Percentiles rank a stretch among this genome's conserved stretches.
phyloP scores from a whole-genome alignment of 345 rosid species.

The Viola odorata region DNA sequence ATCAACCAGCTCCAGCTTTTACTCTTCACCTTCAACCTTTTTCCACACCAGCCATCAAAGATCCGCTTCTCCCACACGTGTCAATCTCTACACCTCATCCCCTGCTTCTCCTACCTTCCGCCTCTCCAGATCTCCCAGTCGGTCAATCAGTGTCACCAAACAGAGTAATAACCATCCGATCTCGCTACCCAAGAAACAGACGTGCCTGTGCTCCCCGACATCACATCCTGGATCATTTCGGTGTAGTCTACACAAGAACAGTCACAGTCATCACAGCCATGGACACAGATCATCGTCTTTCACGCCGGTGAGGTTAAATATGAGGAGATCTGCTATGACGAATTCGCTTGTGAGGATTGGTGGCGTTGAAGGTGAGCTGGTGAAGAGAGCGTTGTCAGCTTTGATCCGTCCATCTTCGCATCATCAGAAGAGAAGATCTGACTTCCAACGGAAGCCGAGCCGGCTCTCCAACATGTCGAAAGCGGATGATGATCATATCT shows the following conservation, averaged over 20 bases:
- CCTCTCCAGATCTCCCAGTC: conserved; percentile 40
- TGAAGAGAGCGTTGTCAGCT: conserved; percentile 74
- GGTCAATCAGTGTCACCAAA: conserved; percentile 29
- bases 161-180: conserved; percentile 25
- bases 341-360: conserved; percentile 86
- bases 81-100: conserved; percentile 42
- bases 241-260: conserved; percentile 64
- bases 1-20: conserved; percentile 50
- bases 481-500: conserved; percentile 30
- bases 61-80: conserved; percentile 64
- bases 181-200: conserved; percentile 40
- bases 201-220: conserved; percentile 92
- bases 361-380: conserved; percentile 93
- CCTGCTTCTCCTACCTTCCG: conserved; percentile 43
- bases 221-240: conserved; percentile 83
- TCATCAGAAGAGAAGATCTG: conserved; percentile 59
- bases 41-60: conserved; percentile 26
- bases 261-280: conserved; percentile 14
- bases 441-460: conserved; percentile 63
- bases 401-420: conserved; percentile 86
- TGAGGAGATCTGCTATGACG: conserved; percentile 86
- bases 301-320: conserved; percentile 54
- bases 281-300: conserved; percentile 25
- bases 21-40: conserved; percentile 19
- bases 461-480: conserved; percentile 68